Evolutionary conservation across 2,329 filamentous ascomycete species (phyloP).

Genomic region (Botrytis cinerea): DNA sequence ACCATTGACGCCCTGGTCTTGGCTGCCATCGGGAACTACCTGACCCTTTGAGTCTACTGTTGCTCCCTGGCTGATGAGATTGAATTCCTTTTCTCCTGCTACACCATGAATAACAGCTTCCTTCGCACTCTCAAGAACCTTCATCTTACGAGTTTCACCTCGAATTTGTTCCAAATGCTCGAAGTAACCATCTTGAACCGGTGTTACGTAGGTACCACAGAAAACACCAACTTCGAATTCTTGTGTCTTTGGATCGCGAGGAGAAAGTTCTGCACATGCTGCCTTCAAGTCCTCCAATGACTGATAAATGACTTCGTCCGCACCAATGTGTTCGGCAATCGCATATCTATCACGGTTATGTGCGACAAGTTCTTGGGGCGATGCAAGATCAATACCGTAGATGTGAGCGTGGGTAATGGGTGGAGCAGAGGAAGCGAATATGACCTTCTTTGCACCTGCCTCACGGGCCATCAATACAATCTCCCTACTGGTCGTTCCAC

Average conservation of each 20-base stretch:
- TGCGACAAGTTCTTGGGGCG: conserved; percentile 69
- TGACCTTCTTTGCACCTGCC: conserved; percentile 77
- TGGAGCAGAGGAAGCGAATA: conserved; percentile 80
- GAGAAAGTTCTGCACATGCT: conserved; percentile 72
- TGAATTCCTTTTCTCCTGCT: conserved; percentile 60
- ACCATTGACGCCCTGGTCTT: conserved; percentile 27
- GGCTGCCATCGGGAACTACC: conserved; percentile 49
- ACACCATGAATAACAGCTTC: conserved; percentile 64
- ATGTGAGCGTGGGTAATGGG: conserved; percentile 85
- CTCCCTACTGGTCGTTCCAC: conserved; percentile 78
- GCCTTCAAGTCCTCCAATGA: conserved; percentile 76
- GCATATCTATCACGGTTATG: conserved; percentile 62
- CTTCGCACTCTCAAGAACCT: conserved; percentile 64
- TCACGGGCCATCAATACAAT: conserved; percentile 85
- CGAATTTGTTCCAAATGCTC: conserved; percentile 73
- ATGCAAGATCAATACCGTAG: conserved; percentile 77
- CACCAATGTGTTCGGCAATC: conserved; percentile 69
- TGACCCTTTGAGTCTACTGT: conserved; percentile 57
- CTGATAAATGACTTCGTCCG: conserved; percentile 77
- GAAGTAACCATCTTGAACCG: conserved; percentile 78
- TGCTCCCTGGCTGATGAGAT: conserved; percentile 63
- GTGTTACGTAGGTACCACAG: conserved; percentile 82
- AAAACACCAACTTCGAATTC: conserved; percentile 92
- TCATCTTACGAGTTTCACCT: conserved; percentile 68
- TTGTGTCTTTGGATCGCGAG: conserved; percentile 53